Evolutionary conservation across 176 grass and related monocot species (phyloP), one percentile per base, ranked within the genome.

Genomic region (Rhipidocladum racemiflorum): DNA sequence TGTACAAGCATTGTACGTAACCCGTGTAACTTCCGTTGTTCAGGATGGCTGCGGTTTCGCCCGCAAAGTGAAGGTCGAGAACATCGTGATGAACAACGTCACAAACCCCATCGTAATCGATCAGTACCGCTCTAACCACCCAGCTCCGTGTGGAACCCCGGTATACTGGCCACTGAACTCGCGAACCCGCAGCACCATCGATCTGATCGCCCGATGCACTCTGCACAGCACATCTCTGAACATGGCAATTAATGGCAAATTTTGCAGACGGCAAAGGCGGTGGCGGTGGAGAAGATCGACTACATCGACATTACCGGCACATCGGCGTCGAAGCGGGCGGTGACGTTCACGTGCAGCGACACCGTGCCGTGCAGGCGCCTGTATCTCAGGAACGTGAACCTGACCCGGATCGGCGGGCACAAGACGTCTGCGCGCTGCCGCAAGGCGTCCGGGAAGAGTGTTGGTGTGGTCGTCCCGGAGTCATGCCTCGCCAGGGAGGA

Each of bases 101-200:
- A 70, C 68, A 1, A 92, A 91, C 32, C 95, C 95, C 23, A 94
- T 97, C 63, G 70, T 92, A 45, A 85, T 94, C 70, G 81, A 94
- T 35, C 92, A 94, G 62, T 65, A 81, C 21, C 75, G 65, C 72
- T 83, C 80, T 24, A 62, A 87, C 62, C 61, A 40, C 1, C 61
- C 61, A 28, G 7, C 0, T 38, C 64, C 64, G 20, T 66, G 64
- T 20, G 34, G 9, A 0, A 42, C 36, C 20, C 11, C 66, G n/a
- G 66, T 23, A 68, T n/a, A 5, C 13, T 13, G 9, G 2, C 39
- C 10, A 57, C 54, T 56, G 54, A 57, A 20, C 50, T 23, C 21
- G n/a, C 53, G 7, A 57, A 24, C 17, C 49, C 49, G 6, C 49
- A 51, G 17, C 17, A 16, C 14, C 17, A 23, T 45, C 67, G 6